Evolutionary conservation across 129 eudicot genomes (phyloP).

Genomic region (Pulicaria dysenterica): DNA sequence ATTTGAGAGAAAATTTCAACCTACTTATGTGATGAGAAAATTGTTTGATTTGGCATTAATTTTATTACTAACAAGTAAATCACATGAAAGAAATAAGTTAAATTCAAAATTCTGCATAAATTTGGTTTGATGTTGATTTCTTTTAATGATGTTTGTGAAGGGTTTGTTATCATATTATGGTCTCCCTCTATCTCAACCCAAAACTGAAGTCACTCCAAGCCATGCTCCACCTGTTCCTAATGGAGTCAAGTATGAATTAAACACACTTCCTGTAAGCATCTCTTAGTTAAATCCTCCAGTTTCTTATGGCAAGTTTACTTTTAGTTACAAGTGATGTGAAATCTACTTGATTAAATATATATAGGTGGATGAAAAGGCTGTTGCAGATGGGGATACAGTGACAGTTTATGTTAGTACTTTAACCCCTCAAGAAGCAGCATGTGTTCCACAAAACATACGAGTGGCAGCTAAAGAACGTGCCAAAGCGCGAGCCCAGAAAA

Average conservation of each 20-base stretch:
- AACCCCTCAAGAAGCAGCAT: constrained; percentile 74
- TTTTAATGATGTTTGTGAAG: constrained; percentile 34
- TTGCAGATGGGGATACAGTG: constrained; percentile 93
- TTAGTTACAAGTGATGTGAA: neutral
- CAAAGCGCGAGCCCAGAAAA: constrained; percentile 68
- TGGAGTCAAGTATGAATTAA: constrained; percentile 74
- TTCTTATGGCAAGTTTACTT: neutral
- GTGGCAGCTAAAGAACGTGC: constrained; percentile 69
- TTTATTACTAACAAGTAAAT: neutral
- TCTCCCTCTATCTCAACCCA: constrained; percentile 69
- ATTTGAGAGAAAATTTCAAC: too few relatives aligned
- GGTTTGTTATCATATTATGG: constrained; percentile 85
- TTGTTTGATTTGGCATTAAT: neutral
- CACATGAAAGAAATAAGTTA: neutral
- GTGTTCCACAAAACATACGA: constrained; percentile 72
- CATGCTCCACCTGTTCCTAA: constrained; percentile 46
- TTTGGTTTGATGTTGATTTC: neutral
- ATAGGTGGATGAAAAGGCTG: constrained; percentile 85
- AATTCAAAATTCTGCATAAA: too few relatives aligned
- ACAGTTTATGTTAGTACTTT: constrained; percentile 76
- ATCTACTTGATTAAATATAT: constrained; percentile 19
- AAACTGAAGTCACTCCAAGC: constrained; percentile 47
- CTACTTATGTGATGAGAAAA: neutral
- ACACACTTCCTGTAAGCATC: constrained; percentile 69
- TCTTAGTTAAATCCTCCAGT: neutral